Evolutionary conservation across 352 stramenopile species (phyloP).

Genomic region (Aphanomyces euteiches): DNA sequence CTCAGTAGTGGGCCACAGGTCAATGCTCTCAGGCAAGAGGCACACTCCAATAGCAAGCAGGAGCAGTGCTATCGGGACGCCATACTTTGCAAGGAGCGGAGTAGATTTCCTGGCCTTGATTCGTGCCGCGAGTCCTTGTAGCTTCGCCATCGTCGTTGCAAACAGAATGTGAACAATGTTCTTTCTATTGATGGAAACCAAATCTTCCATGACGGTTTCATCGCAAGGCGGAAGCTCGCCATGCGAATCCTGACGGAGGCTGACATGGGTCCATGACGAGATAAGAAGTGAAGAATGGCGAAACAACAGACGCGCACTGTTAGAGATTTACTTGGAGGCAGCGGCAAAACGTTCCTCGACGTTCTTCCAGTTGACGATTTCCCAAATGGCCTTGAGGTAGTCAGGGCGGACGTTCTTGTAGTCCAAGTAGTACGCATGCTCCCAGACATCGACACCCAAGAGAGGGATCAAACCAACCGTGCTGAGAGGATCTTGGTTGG

Average conservation of each 20-base stretch:
- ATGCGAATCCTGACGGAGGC: too few relatives aligned
- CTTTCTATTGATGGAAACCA: too few relatives aligned
- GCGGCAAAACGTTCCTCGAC: conserved; percentile 70
- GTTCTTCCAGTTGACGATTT: conserved; percentile 95
- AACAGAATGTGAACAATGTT: too few relatives aligned
- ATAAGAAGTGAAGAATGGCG: too few relatives aligned
- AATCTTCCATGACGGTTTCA: too few relatives aligned
- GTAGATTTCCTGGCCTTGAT: conserved; percentile 2
- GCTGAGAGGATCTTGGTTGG: conserved; percentile 95
- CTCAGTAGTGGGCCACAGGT: background rate
- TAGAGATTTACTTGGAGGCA: conserved; percentile 53
- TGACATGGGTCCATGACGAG: too few relatives aligned
- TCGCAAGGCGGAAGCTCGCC: too few relatives aligned
- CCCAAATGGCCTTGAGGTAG: conserved; percentile 93
- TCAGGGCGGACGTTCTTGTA: conserved; percentile 95
- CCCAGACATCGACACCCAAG: conserved; percentile 98
- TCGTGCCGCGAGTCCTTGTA: background rate
- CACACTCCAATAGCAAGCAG: conserved; percentile 4
- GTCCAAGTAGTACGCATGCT: conserved; percentile 95
- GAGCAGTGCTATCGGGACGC: conserved; percentile 18
- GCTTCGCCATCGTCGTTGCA: background rate
- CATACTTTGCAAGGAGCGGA: background rate
- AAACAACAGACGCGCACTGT: too few relatives aligned
- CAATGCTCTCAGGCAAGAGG: background rate
- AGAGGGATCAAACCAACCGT: conserved; percentile 95